These are phyloP conservation scores for Dendrobium chrysotoxum DNA, from an alignment of 106 monocot genomes.

Conservation along the genomic window DNA sequence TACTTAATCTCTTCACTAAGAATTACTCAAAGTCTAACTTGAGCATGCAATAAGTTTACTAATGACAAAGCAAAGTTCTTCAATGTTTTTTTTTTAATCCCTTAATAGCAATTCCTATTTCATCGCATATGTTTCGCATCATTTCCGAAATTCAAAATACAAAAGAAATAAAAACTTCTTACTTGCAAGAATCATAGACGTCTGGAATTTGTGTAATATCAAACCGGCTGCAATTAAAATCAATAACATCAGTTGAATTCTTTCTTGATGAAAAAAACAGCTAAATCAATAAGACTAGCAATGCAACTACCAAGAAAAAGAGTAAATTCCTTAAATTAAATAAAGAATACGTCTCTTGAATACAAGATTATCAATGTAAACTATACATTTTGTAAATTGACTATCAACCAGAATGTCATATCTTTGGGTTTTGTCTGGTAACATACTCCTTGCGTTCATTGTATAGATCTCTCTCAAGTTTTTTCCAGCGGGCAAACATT, in stretches of 20 bases:
- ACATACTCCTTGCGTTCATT: conserved; percentile 95
- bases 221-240: conserved; percentile 70
- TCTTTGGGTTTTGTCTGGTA: background rate
- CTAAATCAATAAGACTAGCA: background rate
- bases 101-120: too few relatives aligned
- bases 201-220: conserved; percentile 98
- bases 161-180: conserved; percentile 22
- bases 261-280: background rate
- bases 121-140: too few relatives aligned
- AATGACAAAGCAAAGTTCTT: too few relatives aligned
- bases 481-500: conserved; percentile 99
- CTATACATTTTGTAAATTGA: background rate
- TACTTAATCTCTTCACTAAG: too few relatives aligned
- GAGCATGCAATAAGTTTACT: too few relatives aligned
- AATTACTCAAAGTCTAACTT: too few relatives aligned
- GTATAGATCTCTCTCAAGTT: conserved; percentile 91
- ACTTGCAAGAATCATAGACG: conserved; percentile 99
- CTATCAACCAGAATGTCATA: background rate
- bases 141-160: background rate
- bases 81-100: too few relatives aligned
- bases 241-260: background rate
- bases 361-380: background rate
- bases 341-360: background rate
- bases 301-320: background rate
- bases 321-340: background rate